phyloP scores from a whole-genome alignment of 768 basidiomycete species.

The Fomitopsis pulvina region DNA sequence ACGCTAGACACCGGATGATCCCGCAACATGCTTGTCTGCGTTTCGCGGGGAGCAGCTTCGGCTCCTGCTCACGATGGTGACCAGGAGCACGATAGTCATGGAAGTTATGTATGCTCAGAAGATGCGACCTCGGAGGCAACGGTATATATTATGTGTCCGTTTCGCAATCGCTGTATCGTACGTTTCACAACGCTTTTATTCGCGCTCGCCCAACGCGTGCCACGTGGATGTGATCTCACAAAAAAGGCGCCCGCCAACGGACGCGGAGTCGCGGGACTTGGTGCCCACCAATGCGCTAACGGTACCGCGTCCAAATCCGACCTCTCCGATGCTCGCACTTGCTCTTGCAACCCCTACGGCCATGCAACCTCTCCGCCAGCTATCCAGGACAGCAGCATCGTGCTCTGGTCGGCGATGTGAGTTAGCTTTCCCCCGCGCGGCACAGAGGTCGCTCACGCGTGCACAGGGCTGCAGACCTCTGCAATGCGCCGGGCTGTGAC shows the following conservation, averaged over 20 bases:
- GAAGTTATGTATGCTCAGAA: too few relatives aligned
- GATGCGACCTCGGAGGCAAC: too few relatives aligned
- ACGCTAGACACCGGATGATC: not conserved
- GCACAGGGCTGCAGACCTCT: conserved; percentile 49
- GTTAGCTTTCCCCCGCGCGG: not conserved
- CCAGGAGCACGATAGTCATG: too few relatives aligned
- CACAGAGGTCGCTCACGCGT: not conserved
- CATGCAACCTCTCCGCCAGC: conserved; percentile 17
- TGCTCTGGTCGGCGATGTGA: conserved; percentile 15
- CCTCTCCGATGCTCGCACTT: too few relatives aligned
- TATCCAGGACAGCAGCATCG: conserved; percentile 9
- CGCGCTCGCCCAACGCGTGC: not conserved
- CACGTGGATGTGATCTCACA: not conserved
- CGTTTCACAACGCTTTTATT: not conserved
- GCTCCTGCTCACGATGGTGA: not conserved
- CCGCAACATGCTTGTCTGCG: not conserved
- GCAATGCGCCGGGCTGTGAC: conserved; percentile 53
- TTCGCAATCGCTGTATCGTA: not conserved
- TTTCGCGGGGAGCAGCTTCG: not conserved
- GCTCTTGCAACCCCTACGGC: not conserved
- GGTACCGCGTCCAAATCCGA: too few relatives aligned
- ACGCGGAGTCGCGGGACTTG: not conserved
- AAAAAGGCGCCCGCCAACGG: not conserved
- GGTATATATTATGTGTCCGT: too few relatives aligned
- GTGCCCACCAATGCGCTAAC: too few relatives aligned